Evolutionary conservation across 2,329 filamentous ascomycete species (phyloP).

Genomic region (Penicillium sumatraense): DNA sequence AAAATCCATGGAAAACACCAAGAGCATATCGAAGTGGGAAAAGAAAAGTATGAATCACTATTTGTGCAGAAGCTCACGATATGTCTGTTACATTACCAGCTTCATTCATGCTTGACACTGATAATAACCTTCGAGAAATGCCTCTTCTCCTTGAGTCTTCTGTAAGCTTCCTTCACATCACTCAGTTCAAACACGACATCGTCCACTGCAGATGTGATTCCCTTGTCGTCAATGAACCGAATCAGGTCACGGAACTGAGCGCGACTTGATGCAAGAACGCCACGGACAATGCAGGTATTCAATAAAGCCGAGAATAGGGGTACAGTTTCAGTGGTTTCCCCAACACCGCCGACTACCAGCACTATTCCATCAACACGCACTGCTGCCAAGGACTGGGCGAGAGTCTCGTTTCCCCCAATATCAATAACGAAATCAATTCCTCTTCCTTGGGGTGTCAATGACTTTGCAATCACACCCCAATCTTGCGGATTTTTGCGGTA

Average conservation of each 20-base stretch:
- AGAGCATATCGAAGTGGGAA: no score
- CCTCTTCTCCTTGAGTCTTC: constrained; percentile 56
- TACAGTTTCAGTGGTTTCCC: constrained; percentile 45
- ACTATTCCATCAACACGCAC: constrained; percentile 56
- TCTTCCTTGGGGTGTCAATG: constrained; percentile 49
- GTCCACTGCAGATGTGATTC: constrained; percentile 56
- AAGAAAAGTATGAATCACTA: no score
- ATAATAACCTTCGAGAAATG: constrained; percentile 48
- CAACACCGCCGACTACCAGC: constrained; percentile 63
- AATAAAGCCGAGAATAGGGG: constrained; percentile 44
- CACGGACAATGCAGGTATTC: constrained; percentile 51
- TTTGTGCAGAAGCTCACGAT: no score
- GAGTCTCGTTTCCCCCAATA: constrained; percentile 59
- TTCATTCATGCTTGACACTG: no score
- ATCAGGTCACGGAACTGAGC: constrained; percentile 58
- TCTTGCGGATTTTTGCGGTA: constrained; percentile 56
- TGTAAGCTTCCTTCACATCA: constrained; percentile 54
- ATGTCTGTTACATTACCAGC: no score
- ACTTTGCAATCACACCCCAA: constrained; percentile 60
- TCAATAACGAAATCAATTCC: constrained; percentile 62
- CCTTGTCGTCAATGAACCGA: constrained; percentile 52
- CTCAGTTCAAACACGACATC: constrained; percentile 53
- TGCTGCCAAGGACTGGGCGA: constrained; percentile 50
- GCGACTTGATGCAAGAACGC: constrained; percentile 53
- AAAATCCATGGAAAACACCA: no score